Conservation (phyloP, 495 filamentous ascomycete species). For the Aspergillus saccharolyticus region DNA sequence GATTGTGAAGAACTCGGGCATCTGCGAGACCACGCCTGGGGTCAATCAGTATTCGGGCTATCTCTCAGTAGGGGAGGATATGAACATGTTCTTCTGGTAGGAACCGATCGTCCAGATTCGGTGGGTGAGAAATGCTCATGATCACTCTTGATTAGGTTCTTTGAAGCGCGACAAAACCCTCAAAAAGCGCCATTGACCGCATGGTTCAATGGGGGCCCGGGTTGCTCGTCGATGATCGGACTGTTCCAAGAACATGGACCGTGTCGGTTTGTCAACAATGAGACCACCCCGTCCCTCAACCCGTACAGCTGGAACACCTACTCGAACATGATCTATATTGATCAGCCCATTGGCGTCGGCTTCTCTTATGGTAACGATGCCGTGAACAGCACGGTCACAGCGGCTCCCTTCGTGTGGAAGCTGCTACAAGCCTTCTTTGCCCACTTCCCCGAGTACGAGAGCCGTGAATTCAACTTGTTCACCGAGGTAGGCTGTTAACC, state of each 20-base stretch:
- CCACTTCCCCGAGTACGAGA: conserved; percentile 49
- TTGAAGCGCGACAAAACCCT: conserved; percentile 48
- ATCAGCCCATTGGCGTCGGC: conserved; percentile 40
- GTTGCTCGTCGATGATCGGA: conserved; percentile 50
- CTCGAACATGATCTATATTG: conserved; percentile 38
- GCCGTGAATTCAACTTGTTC: conserved; percentile 50
- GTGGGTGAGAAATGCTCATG: no score
- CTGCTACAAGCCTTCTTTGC: conserved; percentile 52
- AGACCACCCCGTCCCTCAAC: conserved; percentile 44
- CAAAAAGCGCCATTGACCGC: conserved; percentile 42
- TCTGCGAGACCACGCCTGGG: conserved; percentile 50
- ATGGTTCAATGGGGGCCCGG: conserved; percentile 56
- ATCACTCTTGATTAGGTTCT: no score
- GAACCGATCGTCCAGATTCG: not conserved
- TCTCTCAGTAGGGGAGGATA: conserved; percentile 45
- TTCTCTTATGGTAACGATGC: conserved; percentile 51
- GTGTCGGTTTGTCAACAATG: conserved; percentile 48
- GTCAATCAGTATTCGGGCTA: conserved; percentile 56
- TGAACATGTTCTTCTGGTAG: conserved; percentile 55
- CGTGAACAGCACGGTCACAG: conserved; percentile 45
- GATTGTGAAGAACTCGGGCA: conserved; percentile 53
- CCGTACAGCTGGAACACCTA: conserved; percentile 38
- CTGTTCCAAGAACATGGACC: conserved; percentile 55
- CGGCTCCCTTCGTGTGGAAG: conserved; percentile 51
- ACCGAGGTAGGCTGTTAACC: conserved; percentile 25